Evolutionary conservation across 2,329 filamentous ascomycete genomes (phyloP).

Genomic region (Fusarium stilboides): DNA sequence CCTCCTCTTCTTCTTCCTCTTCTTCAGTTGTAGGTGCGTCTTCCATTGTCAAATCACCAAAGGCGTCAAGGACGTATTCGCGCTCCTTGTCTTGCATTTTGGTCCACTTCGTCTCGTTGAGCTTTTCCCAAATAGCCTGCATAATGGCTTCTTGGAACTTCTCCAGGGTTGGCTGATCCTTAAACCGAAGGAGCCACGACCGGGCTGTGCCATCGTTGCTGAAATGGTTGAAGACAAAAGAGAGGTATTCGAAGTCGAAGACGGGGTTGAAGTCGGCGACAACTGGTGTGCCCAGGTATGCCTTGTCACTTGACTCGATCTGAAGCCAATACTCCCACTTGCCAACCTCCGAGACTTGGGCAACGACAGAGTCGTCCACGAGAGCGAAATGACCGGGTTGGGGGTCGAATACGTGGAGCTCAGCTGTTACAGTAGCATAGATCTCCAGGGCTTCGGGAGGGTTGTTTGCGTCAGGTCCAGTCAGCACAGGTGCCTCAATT

Average conservation of each 20-base stretch:
- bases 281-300: conserved; percentile 90
- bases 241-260: conserved; percentile 99
- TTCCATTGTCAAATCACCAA: conserved; percentile 94
- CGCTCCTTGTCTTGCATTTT: conserved; percentile 94
- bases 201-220: conserved; percentile 89
- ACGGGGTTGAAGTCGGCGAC: conserved; percentile 95
- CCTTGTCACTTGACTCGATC: conserved; percentile 79
- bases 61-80: conserved; percentile 95
- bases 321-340: conserved; percentile 98
- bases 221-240: conserved; percentile 99
- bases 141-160: conserved; percentile 94
- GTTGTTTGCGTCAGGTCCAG: conserved; percentile 44
- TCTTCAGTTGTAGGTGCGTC: conserved; percentile 70
- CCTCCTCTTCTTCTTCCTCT: conserved; percentile 63
- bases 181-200: conserved; percentile 96
- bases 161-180: conserved; percentile 84
- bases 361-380: conserved; percentile 81
- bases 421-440: conserved; percentile 81
- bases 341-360: conserved; percentile 87
- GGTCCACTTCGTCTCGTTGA: conserved; percentile 94
- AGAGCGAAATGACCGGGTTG: conserved; percentile 86
- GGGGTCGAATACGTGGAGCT: conserved; percentile 96
- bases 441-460: conserved; percentile 80
- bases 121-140: conserved; percentile 95
- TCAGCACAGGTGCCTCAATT: conserved; percentile 49